Evolutionary conservation across 2,329 filamentous ascomycete genomes (phyloP).

Genomic region (Thermomyces lanuginosus): DNA sequence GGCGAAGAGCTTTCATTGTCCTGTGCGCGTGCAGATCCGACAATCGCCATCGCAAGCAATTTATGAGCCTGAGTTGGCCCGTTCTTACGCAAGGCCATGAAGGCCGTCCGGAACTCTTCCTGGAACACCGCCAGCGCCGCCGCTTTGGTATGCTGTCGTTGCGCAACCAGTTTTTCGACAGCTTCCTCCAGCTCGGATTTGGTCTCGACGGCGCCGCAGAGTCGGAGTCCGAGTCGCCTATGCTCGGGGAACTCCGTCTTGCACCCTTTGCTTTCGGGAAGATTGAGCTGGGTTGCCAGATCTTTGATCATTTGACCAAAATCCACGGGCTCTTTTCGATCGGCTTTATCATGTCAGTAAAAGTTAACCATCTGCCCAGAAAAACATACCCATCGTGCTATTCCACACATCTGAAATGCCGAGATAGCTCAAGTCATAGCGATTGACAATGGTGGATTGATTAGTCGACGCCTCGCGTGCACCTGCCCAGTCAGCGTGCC

Average conservation of each 20-base stretch:
- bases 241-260: constrained; percentile 39
- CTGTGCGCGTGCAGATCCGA: constrained; percentile 25
- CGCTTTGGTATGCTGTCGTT: constrained; percentile 44
- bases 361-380: neutral
- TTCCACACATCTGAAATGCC: constrained; percentile 44
- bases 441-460: constrained; percentile 39
- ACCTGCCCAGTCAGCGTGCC: constrained; percentile 14
- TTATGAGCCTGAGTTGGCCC: constrained; percentile 39
- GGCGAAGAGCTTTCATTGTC: constrained; percentile 36
- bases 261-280: constrained; percentile 36
- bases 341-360: constrained; percentile 10
- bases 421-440: constrained; percentile 44
- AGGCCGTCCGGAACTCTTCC: constrained; percentile 41
- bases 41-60: constrained; percentile 38
- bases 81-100: constrained; percentile 39
- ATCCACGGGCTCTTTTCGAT: constrained; percentile 14
- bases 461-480: constrained; percentile 25
- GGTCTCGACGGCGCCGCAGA: constrained; percentile 43
- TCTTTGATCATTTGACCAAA: constrained; percentile 30
- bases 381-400: constrained; percentile 33
- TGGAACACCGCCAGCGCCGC: constrained; percentile 47
- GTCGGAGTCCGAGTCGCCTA: constrained; percentile 42
- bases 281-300: constrained; percentile 34
- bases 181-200: constrained; percentile 32
- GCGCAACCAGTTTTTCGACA: constrained; percentile 35